Percentiles rank a stretch among this genome's conserved stretches.
Conservation (phyloP, 768 basidiomycete genomes). For the Boletus vermiculosoides region DNA sequence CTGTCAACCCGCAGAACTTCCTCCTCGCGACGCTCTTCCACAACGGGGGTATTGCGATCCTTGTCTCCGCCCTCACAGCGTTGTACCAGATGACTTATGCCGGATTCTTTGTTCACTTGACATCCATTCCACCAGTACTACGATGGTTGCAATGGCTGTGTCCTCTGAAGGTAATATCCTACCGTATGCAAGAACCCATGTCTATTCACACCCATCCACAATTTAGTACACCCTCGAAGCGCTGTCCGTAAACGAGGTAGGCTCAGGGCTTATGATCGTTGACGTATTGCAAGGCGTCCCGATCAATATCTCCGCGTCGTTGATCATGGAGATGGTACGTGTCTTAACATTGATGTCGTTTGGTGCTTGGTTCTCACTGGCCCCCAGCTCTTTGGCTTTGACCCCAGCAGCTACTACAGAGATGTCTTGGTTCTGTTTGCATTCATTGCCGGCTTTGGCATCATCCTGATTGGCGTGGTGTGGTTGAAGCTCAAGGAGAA, state of each 20-base stretch:
- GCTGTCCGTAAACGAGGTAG: slow-evolving; percentile 88
- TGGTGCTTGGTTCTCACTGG: neutral
- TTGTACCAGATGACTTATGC: slow-evolving; percentile 86
- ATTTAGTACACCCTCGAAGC: slow-evolving; percentile 70
- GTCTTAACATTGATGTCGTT: neutral
- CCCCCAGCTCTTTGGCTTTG: slow-evolving; percentile 81
- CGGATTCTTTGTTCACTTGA: slow-evolving; percentile 90
- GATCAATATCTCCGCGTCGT: slow-evolving; percentile 69
- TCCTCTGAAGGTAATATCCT: slow-evolving; percentile 57
- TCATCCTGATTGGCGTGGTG: slow-evolving; percentile 71
- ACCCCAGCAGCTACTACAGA: slow-evolving; percentile 77
- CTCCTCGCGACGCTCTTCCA: slow-evolving; percentile 79
- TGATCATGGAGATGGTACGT: slow-evolving; percentile 83
- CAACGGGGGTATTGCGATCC: slow-evolving; percentile 88
- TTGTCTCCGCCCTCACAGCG: slow-evolving; percentile 74
- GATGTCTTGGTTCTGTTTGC: slow-evolving; percentile 87
- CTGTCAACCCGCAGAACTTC: slow-evolving; percentile 65
- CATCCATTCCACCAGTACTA: slow-evolving; percentile 82
- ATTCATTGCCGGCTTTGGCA: slow-evolving; percentile 77
- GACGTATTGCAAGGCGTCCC: slow-evolving; percentile 82
- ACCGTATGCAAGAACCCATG: neutral
- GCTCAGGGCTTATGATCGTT: slow-evolving; percentile 79
- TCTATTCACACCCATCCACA: neutral
- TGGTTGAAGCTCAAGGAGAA: slow-evolving; percentile 77
- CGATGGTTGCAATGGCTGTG: slow-evolving; percentile 94